These are phyloP conservation scores for Plectosphaerella plurivora DNA, from an alignment of 2,329 filamentous ascomycete genomes.

Conservation along the genomic window DNA sequence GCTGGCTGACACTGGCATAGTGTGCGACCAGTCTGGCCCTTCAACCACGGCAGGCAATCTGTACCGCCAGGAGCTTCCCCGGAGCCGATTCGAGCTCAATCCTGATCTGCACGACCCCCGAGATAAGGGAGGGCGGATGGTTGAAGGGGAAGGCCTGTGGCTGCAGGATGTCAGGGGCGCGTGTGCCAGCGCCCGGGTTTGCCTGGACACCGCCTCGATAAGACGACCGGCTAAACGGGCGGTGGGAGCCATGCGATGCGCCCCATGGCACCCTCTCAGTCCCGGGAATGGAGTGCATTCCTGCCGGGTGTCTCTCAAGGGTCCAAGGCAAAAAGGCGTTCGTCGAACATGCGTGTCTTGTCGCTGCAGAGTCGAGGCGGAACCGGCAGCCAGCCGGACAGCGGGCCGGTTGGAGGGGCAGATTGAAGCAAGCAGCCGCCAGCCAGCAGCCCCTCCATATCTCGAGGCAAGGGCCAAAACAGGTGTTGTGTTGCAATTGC, in stretches of 20 bases:
- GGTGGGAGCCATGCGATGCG: no score
- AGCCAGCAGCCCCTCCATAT: neutral
- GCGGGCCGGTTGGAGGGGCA: no score
- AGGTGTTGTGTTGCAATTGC: neutral
- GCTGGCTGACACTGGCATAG: neutral
- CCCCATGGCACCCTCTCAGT: no score
- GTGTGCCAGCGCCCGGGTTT: neutral
- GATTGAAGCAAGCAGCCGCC: neutral
- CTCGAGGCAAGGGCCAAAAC: neutral
- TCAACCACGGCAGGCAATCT: no score
- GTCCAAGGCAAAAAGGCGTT: no score
- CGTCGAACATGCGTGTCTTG: no score
- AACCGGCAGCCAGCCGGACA: neutral
- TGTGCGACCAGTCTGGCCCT: no score
- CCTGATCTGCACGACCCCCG: neutral
- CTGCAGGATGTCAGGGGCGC: neutral
- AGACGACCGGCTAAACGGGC: neutral
- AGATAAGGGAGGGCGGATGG: neutral
- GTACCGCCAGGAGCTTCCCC: no score
- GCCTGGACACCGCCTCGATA: neutral
- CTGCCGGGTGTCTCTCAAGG: no score
- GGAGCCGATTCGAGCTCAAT: neutral
- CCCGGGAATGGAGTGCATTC: no score
- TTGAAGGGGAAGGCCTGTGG: neutral
- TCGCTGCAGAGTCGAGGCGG: neutral